Conservation (phyloP, 768 basidiomycete genomes). For the Tephrocybe sp. region DNA sequence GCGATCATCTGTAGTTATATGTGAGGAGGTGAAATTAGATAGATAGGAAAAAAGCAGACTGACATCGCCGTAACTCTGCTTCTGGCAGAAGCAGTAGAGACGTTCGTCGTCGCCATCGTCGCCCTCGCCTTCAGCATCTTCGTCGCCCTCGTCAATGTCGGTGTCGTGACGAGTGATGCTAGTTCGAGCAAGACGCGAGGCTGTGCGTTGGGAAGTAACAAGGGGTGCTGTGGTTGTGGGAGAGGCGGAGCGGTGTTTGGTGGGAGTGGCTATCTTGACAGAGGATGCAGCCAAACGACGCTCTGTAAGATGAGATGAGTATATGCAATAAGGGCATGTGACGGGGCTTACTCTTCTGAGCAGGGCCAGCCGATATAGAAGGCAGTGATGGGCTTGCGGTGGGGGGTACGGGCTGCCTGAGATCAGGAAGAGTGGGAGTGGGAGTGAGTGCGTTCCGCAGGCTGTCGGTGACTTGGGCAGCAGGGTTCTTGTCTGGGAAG, state of each 20-base stretch:
- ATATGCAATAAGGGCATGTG: not conserved
- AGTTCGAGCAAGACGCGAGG: conserved; percentile 49
- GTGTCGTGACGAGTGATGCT: conserved; percentile 33
- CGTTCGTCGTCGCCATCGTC: conserved; percentile 48
- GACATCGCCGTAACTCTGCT: conserved; percentile 52
- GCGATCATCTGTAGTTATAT: conserved; percentile 58
- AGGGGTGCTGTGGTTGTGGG: conserved; percentile 34
- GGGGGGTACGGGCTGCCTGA: conserved; percentile 22
- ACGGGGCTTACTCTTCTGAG: conserved; percentile 40
- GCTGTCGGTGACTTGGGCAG: conserved; percentile 42
- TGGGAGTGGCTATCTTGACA: conserved; percentile 42
- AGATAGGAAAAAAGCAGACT: conserved; percentile 14
- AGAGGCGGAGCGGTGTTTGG: conserved; percentile 44
- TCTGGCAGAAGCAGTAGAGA: conserved; percentile 53
- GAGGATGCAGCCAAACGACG: conserved; percentile 41
- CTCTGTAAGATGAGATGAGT: conserved; percentile 26
- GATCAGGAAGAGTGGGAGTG: conserved; percentile 30
- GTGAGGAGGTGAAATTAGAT: not conserved
- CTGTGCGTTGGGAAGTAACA: conserved; percentile 33
- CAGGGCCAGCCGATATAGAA: conserved; percentile 27
- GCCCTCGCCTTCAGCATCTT: conserved; percentile 40
- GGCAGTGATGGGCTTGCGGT: conserved; percentile 16
- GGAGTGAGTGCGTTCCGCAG: conserved; percentile 38
- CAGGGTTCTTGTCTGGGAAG: conserved; percentile 24
- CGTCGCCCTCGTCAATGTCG: conserved; percentile 40